Evolutionary conservation across 768 basidiomycete species (phyloP), one percentile per base, ranked within the genome.

Genomic region (Leccinum subgranulosum): DNA sequence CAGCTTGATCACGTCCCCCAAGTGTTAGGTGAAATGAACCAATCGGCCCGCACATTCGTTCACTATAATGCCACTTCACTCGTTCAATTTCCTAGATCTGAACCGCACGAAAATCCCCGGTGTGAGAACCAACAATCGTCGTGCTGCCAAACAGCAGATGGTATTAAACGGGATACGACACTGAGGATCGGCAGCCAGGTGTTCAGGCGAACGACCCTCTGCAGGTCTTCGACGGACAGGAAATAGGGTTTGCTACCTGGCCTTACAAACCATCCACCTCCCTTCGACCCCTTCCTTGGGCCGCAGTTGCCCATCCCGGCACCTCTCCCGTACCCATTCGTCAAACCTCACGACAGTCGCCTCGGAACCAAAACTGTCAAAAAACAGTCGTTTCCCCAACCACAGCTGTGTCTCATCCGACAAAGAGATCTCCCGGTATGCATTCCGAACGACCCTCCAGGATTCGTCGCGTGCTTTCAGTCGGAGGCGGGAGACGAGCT

Each of bases 211-310:
- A 6, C 7, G 6, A 14, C 17, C 34, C 14, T 19, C 27, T 47
- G 33, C 34, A 47, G 36, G 12, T 34, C 45, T 41, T 33, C 12
- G 51, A 46, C 17, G 10, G 14, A 47, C 39, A 47, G 34, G 31
- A 48, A 47, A 23, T 6, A 27, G 41, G 6, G 5, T 19, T 43
- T 49, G 27, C 54, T 67, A 80, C 59, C 77, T 73, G 48, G 75
- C 67, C 71, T 81, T 87, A 62, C 79, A 82, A 31, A 90, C 70
- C 15, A 82, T 77, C 87, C 88, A 90, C 64, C 76, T 77, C 0
- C 81, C 83, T 52, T 79, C 77, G 6, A 70, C 63, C 5, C 81
- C 86, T 54, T 86, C 86, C 70, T 84, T 89, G 57, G 69, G 72
- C 56, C 77, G 74, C 23, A 86, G 75, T 29, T 84, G 79, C 4